Conservation (phyloP, 2,329 filamentous ascomycete species). For the Fusarium sp. region DNA sequence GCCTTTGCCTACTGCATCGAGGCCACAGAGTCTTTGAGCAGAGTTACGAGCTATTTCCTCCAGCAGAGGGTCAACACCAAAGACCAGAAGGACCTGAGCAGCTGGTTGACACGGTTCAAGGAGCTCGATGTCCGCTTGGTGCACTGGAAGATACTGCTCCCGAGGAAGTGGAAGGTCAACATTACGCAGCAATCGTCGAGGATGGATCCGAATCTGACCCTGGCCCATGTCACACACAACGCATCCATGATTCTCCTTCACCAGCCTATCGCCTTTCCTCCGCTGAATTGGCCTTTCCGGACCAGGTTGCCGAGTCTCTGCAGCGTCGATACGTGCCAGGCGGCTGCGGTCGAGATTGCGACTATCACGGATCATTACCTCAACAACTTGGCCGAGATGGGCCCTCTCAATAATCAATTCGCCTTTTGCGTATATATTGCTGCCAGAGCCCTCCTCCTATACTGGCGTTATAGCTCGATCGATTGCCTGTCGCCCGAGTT, state of each 20-base stretch:
- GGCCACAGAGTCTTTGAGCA: conserved; percentile 56
- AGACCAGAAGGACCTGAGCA: conserved; percentile 50
- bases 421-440: conserved; percentile 58
- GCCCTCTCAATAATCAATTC: conserved; percentile 52
- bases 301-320: conserved; percentile 54
- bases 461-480: conserved; percentile 42
- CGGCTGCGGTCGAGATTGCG: conserved; percentile 56
- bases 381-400: conserved; percentile 42
- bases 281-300: conserved; percentile 47
- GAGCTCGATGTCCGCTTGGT: conserved; percentile 56
- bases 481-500: conserved; percentile 39
- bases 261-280: conserved; percentile 58
- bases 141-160: conserved; percentile 35
- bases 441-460: conserved; percentile 53
- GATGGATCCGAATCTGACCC: conserved; percentile 61
- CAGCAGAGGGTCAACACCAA: conserved; percentile 54
- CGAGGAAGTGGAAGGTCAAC: conserved; percentile 38
- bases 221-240: conserved; percentile 61
- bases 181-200: conserved; percentile 16
- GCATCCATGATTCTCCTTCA: conserved; percentile 60
- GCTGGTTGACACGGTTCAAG: conserved; percentile 58
- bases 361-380: conserved; percentile 58
- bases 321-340: conserved; percentile 58
- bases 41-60: conserved; percentile 56
- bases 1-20: conserved; percentile 58